A percentile compares a stretch with the other conserved stretches of the same genome.
Evolutionary conservation across 257 asterid genomes (phyloP).

Genomic region (Solanum virginianum): DNA sequence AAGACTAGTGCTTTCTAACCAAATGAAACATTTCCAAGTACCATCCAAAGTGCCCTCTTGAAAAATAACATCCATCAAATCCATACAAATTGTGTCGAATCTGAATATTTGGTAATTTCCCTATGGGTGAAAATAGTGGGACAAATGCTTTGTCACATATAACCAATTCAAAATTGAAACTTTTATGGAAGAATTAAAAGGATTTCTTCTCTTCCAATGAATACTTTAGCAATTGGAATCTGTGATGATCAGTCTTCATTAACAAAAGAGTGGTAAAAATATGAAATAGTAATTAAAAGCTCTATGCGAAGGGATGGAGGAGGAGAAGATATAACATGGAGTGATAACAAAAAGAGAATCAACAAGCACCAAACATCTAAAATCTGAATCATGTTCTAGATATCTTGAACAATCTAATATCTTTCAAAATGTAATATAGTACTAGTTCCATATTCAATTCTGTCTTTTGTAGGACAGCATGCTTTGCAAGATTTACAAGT

Average conservation of each 20-base stretch:
- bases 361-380: background rate
- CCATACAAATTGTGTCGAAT: background rate
- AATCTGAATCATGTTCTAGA: background rate
- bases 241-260: background rate
- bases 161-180: background rate
- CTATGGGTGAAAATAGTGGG: background rate
- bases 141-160: background rate
- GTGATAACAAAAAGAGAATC: background rate
- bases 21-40: background rate
- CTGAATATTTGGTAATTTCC: background rate
- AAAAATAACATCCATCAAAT: background rate
- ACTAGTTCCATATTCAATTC: background rate
- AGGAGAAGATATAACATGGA: background rate
- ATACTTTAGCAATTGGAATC: background rate
- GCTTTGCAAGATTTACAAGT: background rate
- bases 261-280: background rate
- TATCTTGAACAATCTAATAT: background rate
- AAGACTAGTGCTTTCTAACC: background rate
- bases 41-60: background rate
- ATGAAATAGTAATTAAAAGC: background rate
- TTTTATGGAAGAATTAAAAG: background rate
- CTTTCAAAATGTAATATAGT: background rate
- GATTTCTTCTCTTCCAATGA: background rate
- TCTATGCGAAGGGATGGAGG: background rate
- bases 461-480: background rate